Conservation (phyloP, 169 alveolate species). For the Plasmodium billcollinsi region DNA sequence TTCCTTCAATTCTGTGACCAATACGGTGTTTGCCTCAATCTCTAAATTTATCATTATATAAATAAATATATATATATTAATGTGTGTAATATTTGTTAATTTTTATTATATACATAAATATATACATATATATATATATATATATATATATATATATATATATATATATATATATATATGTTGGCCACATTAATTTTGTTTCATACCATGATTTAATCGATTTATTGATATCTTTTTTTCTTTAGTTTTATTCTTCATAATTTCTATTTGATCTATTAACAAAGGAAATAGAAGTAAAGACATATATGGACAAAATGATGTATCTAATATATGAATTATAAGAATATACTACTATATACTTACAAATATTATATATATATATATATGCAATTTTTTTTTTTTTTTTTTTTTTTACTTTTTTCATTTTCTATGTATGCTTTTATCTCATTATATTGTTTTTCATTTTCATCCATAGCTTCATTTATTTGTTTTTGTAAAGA, state of each 20-base stretch:
- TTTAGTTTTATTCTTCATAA: conserved; percentile 47
- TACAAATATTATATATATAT: background rate
- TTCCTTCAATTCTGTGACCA: conserved; percentile 63
- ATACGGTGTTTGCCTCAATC: conserved; percentile 62
- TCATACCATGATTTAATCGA: conserved; percentile 60
- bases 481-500: conserved; percentile 49
- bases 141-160: background rate
- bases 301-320: background rate
- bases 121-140: background rate
- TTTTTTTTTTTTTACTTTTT: conserved; percentile 37
- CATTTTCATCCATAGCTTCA: conserved; percentile 48
- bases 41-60: conserved; percentile 1
- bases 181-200: background rate
- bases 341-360: no score
- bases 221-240: conserved; percentile 64
- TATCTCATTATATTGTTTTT: conserved; percentile 66
- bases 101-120: background rate
- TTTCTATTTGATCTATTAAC: conserved; percentile 61
- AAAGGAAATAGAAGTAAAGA: conserved; percentile 7
- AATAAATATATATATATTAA: background rate
- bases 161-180: background rate
- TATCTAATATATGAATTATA: no score
- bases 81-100: background rate
- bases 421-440: conserved; percentile 62
- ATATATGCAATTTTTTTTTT: background rate